phyloP scores from a whole-genome alignment of 495 filamentous ascomycete species.

The Tuber aestivum region DNA sequence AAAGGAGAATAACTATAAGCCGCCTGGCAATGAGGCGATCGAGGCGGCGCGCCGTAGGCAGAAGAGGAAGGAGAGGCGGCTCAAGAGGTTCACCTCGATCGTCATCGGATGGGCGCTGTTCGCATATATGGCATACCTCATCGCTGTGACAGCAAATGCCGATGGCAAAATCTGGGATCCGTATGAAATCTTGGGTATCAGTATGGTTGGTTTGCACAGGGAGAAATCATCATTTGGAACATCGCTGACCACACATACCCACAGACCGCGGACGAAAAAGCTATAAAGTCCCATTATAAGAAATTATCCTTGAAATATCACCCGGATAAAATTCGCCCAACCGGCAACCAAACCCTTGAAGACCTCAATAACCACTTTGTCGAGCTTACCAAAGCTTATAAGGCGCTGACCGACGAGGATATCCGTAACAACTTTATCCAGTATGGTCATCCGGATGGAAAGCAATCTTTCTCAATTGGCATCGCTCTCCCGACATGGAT shows the following conservation, averaged over 20 bases:
- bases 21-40: slow-evolving; percentile 74
- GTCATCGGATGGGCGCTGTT: slow-evolving; percentile 74
- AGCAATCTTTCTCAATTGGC: slow-evolving; percentile 95
- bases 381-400: slow-evolving; percentile 93
- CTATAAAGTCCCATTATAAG: slow-evolving; percentile 84
- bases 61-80: slow-evolving; percentile 77
- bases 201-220: slow-evolving; percentile 55
- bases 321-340: slow-evolving; percentile 78
- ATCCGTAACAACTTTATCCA: slow-evolving; percentile 93
- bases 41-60: slow-evolving; percentile 79
- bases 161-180: slow-evolving; percentile 70
- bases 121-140: slow-evolving; percentile 88
- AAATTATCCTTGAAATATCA: slow-evolving; percentile 79
- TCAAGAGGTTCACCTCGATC: slow-evolving; percentile 77
- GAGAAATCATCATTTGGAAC: slow-evolving; percentile 14
- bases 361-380: slow-evolving; percentile 80
- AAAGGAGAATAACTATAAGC: slow-evolving; percentile 64
- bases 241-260: slow-evolving; percentile 26
- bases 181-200: slow-evolving; percentile 83
- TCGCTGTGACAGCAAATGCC: slow-evolving; percentile 53
- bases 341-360: slow-evolving; percentile 85
- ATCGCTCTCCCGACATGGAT: slow-evolving; percentile 93
- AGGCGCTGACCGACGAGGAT: slow-evolving; percentile 93
- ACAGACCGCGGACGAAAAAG: slow-evolving; percentile 74
- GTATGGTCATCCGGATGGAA: slow-evolving; percentile 93